Conservation (phyloP, 116 monocot species). For the Cymodocea nodosa region DNA sequence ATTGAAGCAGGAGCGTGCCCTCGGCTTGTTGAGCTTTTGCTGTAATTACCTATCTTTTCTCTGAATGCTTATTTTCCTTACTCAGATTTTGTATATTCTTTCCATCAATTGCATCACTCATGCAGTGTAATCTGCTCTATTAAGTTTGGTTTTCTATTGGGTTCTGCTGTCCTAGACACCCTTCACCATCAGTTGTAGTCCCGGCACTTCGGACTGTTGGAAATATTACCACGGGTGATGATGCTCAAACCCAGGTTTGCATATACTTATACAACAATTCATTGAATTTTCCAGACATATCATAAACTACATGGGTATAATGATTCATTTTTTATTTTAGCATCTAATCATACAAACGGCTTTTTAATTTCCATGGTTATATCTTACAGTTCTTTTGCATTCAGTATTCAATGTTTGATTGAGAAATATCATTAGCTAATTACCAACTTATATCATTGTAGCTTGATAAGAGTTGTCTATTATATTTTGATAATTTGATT, state of each 20-base stretch:
- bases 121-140: too few species aligned
- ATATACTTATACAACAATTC: not conserved
- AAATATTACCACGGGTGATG: slow-evolving; percentile 54
- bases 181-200: slow-evolving; percentile 53
- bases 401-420: too few species aligned
- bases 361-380: not conserved
- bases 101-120: too few species aligned
- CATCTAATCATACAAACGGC: too few species aligned
- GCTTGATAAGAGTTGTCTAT: too few species aligned
- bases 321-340: too few species aligned
- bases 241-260: slow-evolving; percentile 48
- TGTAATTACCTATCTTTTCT: slow-evolving; percentile 17
- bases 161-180: slow-evolving; percentile 22
- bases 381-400: too few species aligned
- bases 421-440: too few species aligned
- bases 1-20: slow-evolving; percentile 64
- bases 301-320: too few species aligned
- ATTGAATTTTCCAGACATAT: too few species aligned
- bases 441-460: too few species aligned
- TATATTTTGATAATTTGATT: too few species aligned
- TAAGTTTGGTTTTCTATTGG: not conserved
- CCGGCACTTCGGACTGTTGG: slow-evolving; percentile 54
- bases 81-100: not conserved
- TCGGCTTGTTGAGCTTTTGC: slow-evolving; percentile 62
- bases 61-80: not conserved